phyloP scores from a whole-genome alignment of 495 filamentous ascomycete genomes.

The Xeromyces bisporus region DNA sequence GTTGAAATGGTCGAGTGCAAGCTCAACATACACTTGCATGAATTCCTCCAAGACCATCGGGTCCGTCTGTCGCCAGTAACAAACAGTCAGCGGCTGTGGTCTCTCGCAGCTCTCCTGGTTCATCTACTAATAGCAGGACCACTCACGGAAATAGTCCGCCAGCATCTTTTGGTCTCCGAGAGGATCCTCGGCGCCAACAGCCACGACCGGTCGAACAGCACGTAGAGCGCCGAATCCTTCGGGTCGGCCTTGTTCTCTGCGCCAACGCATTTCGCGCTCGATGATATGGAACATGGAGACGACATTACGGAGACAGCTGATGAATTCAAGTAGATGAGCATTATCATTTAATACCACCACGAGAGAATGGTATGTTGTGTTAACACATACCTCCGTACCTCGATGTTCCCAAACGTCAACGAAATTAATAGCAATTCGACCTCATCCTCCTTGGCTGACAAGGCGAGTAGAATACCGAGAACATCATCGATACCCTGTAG shows the following conservation, averaged over 20 bases:
- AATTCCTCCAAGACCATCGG: slow-evolving; percentile 82
- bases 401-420: slow-evolving; percentile 83
- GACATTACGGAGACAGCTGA: slow-evolving; percentile 73
- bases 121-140: too few species aligned
- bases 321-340: background rate
- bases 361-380: too few species aligned
- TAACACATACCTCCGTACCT: slow-evolving; percentile 50
- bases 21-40: slow-evolving; percentile 47
- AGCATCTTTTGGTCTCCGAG: slow-evolving; percentile 68
- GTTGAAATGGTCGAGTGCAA: background rate
- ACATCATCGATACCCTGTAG: slow-evolving; percentile 81
- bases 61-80: slow-evolving; percentile 48
- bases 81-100: too few species aligned
- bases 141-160: slow-evolving; percentile 81
- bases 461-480: slow-evolving; percentile 67
- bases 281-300: slow-evolving; percentile 86
- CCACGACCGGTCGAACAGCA: slow-evolving; percentile 59
- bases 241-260: slow-evolving; percentile 42
- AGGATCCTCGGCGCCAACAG: slow-evolving; percentile 70
- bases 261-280: slow-evolving; percentile 78
- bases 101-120: too few species aligned
- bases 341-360: too few species aligned
- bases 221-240: slow-evolving; percentile 54
- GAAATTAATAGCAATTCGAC: slow-evolving; percentile 80
- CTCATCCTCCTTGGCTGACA: slow-evolving; percentile 68